Evolutionary conservation across 257 asterid species (phyloP), one percentile per base, ranked within the genome.

Genomic region (Paraleonurus japonicus): DNA sequence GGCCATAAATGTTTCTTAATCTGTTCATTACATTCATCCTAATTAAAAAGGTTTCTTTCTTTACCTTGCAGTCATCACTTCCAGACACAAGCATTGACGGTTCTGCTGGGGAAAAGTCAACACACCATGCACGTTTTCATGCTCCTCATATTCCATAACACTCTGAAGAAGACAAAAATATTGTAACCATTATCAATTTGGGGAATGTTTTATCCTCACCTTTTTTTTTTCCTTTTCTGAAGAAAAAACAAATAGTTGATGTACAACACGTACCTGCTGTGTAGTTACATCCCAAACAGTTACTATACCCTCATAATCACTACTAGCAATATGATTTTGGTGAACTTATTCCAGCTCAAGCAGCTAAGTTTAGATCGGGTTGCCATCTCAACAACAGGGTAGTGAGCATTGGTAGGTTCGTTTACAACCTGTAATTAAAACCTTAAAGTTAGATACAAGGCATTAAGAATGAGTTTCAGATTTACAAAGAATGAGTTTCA

Each of bases 1-100:
- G 32, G 39, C 23, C 51, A 27, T 55, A 27, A 37, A 43, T 30
- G 33, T 19, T 22, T 28, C n/a, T 48, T 28, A 12, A 37, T 66
- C 59, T 7, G 16, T 37, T 51, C 61, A 43, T 37, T n/a, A 22
- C 26, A 28, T 63, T 27, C 24, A 55, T 19, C 16, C 53, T 24
- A 27, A 16, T 30, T 2, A 9, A 55, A 7, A 3, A 35, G 4
- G 43, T 7, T 2, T 35, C 6, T 8, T 35, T 7, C 43, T 35
- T 35, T 35, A 35, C 96, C 96, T 83, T 88, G 86, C 95, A 90
- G 77, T 90, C 96, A 30, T 88, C 95, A 78, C 96, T 86, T 35
- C 96, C 96, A 61, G 95, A 90, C n/a, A 88, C 92, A 35, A 90
- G 88, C 96, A 90, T 85, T 61, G 92, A 80, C 39, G 96, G 96